A percentile compares a stretch with the other conserved stretches of the same genome.
Conservation (phyloP, 441 rosid genomes). For the Flueggea neowawraea region DNA sequence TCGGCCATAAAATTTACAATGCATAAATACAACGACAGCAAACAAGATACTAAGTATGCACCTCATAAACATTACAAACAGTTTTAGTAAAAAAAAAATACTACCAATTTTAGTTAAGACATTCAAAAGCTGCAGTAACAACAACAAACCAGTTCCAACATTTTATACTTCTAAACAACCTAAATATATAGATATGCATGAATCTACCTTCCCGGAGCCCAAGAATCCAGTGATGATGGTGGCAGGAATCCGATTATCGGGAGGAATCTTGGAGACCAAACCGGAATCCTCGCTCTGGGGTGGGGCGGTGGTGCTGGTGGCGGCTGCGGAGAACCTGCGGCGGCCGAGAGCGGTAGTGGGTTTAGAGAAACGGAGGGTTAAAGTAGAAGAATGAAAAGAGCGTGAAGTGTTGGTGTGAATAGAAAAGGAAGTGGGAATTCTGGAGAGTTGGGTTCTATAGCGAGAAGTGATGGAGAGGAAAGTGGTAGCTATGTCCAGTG, state of each 20-base stretch:
- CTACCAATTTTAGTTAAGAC: no score
- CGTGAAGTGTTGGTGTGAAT: conserved; percentile 4
- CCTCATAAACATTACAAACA: no score
- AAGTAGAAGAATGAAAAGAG: conserved; percentile 19
- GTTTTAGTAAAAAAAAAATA: no score
- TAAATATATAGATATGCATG: not conserved
- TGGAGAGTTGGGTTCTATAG: conserved; percentile 23
- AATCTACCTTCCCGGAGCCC: conserved; percentile 88
- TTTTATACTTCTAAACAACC: not conserved
- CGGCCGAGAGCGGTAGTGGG: conserved; percentile 4
- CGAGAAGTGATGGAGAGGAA: conserved; percentile 46
- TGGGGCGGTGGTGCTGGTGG: conserved; percentile 39
- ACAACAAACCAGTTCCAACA: no score
- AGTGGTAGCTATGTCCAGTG: conserved; percentile 54
- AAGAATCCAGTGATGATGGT: conserved; percentile 91
- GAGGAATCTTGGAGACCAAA: conserved; percentile 59
- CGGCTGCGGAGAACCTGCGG: conserved; percentile 46
- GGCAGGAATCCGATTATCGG: conserved; percentile 89
- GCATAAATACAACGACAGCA: no score
- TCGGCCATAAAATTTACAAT: no score
- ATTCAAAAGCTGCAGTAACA: no score
- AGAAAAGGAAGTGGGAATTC: conserved; percentile 20
- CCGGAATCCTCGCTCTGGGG: conserved; percentile 63
- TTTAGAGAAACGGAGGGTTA: conserved; percentile 18
- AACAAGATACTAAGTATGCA: no score